phyloP scores from a whole-genome alignment of 257 asterid genomes.

The Scutellaria barbata region DNA sequence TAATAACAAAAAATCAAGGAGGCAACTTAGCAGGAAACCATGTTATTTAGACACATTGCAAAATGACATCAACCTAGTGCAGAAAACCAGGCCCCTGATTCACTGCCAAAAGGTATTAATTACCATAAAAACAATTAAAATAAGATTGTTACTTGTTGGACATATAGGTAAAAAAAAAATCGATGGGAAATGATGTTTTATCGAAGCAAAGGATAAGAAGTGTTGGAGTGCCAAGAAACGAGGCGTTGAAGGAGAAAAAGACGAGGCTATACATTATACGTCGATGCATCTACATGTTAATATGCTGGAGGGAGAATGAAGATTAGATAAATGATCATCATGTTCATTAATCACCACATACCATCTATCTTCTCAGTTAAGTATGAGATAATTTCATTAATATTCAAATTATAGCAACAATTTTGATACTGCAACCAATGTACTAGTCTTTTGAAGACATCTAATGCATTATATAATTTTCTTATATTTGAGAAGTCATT shows the following conservation, averaged over 20 bases:
- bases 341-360: not conserved
- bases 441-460: no score
- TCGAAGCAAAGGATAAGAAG: conserved; percentile 35
- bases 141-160: conserved; percentile 26
- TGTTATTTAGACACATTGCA: conserved; percentile 38
- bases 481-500: no score
- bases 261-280: conserved; percentile 58
- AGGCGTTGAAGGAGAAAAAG: conserved; percentile 55
- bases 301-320: conserved; percentile 56
- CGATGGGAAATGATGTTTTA: conserved; percentile 46
- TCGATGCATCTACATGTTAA: conserved; percentile 60
- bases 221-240: conserved; percentile 30
- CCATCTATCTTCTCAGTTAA: no score
- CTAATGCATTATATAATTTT: no score
- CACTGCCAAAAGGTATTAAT: conserved; percentile 45
- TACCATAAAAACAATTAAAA: conserved; percentile 27
- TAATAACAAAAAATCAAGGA: conserved; percentile 25
- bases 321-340: conserved; percentile 36
- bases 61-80: conserved; percentile 35
- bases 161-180: conserved; percentile 17
- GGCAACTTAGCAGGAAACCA: conserved; percentile 41
- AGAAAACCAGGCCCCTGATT: conserved; percentile 50
- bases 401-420: no score
- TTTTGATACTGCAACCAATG: no score
- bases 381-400: no score